phyloP scores from a whole-genome alignment of 805 yeast species.

The Candida tibetensis region DNA sequence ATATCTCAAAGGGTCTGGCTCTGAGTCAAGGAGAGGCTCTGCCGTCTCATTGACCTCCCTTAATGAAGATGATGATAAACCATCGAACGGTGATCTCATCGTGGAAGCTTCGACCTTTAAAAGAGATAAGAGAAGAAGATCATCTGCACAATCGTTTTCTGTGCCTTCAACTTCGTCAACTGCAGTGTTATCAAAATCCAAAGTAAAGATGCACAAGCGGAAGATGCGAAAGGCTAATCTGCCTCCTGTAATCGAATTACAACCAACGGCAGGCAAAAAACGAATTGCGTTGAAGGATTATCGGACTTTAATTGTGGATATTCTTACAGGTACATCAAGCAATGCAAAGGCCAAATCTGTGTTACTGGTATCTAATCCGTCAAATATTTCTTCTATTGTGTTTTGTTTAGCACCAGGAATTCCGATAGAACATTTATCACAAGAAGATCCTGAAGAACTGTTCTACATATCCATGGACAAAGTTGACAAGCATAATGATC shows the following conservation, averaged over 20 bases:
- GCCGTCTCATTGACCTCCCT: constrained; percentile 23
- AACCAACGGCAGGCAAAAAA: neutral
- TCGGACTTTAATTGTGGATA: constrained; percentile 18
- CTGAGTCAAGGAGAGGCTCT: constrained; percentile 18
- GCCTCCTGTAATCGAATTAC: constrained; percentile 18
- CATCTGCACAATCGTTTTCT: constrained; percentile 29
- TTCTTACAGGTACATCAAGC: constrained; percentile 8
- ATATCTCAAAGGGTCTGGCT: constrained; percentile 7
- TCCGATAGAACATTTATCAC: neutral
- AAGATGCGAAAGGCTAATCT: constrained; percentile 31
- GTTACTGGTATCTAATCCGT: constrained; percentile 48
- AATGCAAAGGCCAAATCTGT: constrained; percentile 31
- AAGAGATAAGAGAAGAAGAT: constrained; percentile 35
- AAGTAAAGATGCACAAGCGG: constrained; percentile 26
- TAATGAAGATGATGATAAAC: constrained; percentile 13
- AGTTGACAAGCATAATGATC: constrained; percentile 6
- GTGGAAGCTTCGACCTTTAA: constrained; percentile 1
- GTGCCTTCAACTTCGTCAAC: neutral
- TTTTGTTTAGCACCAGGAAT: constrained; percentile 67
- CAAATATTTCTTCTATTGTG: constrained; percentile 51
- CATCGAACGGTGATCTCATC: too few relatives aligned
- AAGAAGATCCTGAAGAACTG: neutral
- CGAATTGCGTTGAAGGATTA: constrained; percentile 17
- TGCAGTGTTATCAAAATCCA: neutral
- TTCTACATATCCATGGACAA: neutral